These are phyloP conservation scores for Cucumis melo DNA, from an alignment of 306 rosid species.

Conservation along the genomic window DNA sequence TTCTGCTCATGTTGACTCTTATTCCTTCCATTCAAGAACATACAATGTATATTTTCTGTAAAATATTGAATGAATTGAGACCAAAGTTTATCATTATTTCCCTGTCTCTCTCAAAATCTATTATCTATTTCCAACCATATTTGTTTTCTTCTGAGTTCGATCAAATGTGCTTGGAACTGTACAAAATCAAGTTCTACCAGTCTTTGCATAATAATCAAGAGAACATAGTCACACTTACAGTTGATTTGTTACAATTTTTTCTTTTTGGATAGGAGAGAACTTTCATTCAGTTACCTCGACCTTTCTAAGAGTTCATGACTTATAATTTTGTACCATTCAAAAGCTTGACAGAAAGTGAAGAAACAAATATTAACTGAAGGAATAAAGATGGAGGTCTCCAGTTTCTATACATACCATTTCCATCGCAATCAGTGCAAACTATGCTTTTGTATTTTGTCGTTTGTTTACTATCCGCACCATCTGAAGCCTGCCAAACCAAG, in stretches of 20 bases:
- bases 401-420: slow-evolving; percentile 60
- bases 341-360: background rate
- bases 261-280: background rate
- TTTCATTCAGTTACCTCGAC: background rate
- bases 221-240: background rate
- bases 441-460: slow-evolving; percentile 36
- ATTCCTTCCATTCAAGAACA: background rate
- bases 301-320: background rate
- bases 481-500: slow-evolving; percentile 60
- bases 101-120: background rate
- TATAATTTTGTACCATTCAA: background rate
- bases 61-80: background rate
- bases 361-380: background rate
- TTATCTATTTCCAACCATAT: background rate
- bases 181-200: background rate
- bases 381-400: background rate
- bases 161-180: background rate
- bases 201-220: background rate
- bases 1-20: too few relatives aligned
- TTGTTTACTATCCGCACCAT: slow-evolving; percentile 15
- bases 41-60: background rate
- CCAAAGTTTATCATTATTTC: background rate
- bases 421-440: slow-evolving; percentile 64
- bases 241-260: background rate
- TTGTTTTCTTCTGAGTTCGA: background rate